Evolutionary conservation across 2,329 filamentous ascomycete genomes (phyloP).

Genomic region (Hypoxylon rubiginosum): DNA sequence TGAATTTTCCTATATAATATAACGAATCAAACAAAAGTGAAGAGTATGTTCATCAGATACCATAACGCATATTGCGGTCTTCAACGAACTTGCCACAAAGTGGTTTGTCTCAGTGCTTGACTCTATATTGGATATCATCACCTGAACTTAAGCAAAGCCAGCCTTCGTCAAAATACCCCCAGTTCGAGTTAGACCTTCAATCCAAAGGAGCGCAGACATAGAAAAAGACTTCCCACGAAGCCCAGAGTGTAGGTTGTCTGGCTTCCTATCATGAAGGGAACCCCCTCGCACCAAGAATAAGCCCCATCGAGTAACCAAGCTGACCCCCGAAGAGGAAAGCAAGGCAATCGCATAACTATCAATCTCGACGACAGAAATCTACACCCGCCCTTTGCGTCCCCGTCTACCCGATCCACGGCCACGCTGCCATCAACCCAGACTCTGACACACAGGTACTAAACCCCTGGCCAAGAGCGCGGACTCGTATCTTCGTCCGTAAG

Average conservation of each 20-base stretch:
- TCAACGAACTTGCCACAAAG: slow-evolving; percentile 59
- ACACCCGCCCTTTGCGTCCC: slow-evolving; percentile 66
- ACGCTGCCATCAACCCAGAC: slow-evolving; percentile 45
- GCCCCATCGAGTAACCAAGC: slow-evolving; percentile 99
- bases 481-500: slow-evolving; percentile 90
- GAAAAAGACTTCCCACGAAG: slow-evolving; percentile 49
- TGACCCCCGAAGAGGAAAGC: slow-evolving; percentile 53
- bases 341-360: slow-evolving; percentile 99
- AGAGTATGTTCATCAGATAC: slow-evolving; percentile 60
- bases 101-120: slow-evolving; percentile 90
- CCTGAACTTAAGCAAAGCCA: slow-evolving; percentile 66
- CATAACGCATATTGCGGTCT: slow-evolving; percentile 63
- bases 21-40: slow-evolving; percentile 9
- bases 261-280: slow-evolving; percentile 51
- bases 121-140: slow-evolving; percentile 98
- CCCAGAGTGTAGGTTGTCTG: slow-evolving; percentile 54
- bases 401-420: slow-evolving; percentile 55
- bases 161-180: slow-evolving; percentile 11
- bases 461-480: slow-evolving; percentile 67
- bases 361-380: slow-evolving; percentile 86
- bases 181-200: slow-evolving; percentile 29
- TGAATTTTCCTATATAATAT: not conserved
- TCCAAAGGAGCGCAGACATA: slow-evolving; percentile 36
- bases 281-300: slow-evolving; percentile 99
- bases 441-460: slow-evolving; percentile 38